phyloP scores from a whole-genome alignment of 2,329 filamentous ascomycete genomes.

The Chaetoscypha palmicola region DNA sequence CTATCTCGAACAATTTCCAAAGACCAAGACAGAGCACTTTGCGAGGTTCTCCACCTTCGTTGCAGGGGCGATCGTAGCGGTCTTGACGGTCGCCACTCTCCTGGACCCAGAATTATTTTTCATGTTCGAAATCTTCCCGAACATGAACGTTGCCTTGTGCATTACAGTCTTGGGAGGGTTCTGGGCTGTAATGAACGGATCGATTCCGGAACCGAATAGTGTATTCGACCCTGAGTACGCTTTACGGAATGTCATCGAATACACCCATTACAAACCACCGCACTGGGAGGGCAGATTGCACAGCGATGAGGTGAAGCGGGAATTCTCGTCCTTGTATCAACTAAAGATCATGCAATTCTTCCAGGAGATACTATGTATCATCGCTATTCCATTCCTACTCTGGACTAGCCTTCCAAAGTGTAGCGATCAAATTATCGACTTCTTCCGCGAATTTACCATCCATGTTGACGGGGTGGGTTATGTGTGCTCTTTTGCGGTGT shows the following conservation, averaged over 20 bases:
- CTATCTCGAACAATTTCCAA: conserved; percentile 94
- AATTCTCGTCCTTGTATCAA: conserved; percentile 88
- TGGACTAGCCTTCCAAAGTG: conserved; percentile 80
- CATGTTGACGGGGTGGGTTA: conserved; percentile 95
- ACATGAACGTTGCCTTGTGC: conserved; percentile 86
- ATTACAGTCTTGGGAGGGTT: conserved; percentile 74
- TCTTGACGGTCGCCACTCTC: conserved; percentile 77
- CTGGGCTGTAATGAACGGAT: conserved; percentile 76
- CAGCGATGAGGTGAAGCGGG: conserved; percentile 83
- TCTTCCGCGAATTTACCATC: conserved; percentile 95
- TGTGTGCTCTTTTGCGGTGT: conserved; percentile 94
- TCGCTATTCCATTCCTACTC: conserved; percentile 84
- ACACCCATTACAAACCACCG: conserved; percentile 83
- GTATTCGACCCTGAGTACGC: conserved; percentile 92
- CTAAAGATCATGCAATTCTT: conserved; percentile 86
- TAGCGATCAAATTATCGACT: conserved; percentile 90
- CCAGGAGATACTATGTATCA: conserved; percentile 86
- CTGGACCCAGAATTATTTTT: conserved; percentile 87
- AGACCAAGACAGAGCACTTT: conserved; percentile 82
- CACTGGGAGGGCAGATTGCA: conserved; percentile 89
- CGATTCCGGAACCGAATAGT: conserved; percentile 78
- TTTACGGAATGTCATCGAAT: conserved; percentile 80
- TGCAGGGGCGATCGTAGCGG: conserved; percentile 75
- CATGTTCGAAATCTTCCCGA: conserved; percentile 82
- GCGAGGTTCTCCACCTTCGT: conserved; percentile 83